Evolutionary conservation across 2,329 filamentous ascomycete species (phyloP).

Genomic region (Scedosporium boydii): DNA sequence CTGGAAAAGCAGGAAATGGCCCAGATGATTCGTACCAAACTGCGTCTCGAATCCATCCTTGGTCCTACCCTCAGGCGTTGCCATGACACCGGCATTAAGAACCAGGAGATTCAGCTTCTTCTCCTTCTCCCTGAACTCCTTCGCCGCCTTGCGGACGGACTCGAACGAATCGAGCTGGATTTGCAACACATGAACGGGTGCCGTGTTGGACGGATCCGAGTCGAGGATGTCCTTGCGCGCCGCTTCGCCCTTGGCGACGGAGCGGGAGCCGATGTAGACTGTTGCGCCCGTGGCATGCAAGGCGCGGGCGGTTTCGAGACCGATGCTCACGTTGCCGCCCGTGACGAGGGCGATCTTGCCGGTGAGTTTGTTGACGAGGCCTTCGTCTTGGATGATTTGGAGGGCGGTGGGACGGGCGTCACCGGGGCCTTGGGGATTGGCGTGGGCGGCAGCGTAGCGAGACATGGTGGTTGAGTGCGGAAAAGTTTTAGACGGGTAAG

Average conservation of each 20-base stretch:
- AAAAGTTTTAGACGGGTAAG: too few species aligned
- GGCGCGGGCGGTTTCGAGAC: conserved; percentile 33
- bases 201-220: background rate
- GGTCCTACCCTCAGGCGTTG: conserved; percentile 10
- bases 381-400: conserved; percentile 27
- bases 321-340: conserved; percentile 31
- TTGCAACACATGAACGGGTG: background rate
- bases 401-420: conserved; percentile 30
- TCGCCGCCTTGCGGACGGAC: conserved; percentile 16
- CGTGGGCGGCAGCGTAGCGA: conserved; percentile 23
- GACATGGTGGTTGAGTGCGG: background rate
- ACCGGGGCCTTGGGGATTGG: conserved; percentile 20
- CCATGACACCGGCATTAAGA: conserved; percentile 14
- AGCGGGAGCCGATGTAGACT: conserved; percentile 16
- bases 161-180: conserved; percentile 13
- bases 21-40: conserved; percentile 43
- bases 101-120: conserved; percentile 15
- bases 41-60: conserved; percentile 25
- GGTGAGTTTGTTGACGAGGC: conserved; percentile 19
- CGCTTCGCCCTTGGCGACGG: conserved; percentile 14
- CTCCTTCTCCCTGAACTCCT: conserved; percentile 11
- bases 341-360: conserved; percentile 34
- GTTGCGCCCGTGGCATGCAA: conserved; percentile 25
- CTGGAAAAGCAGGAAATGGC: conserved; percentile 43
- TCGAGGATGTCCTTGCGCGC: conserved; percentile 12